Conservation (phyloP, 345 rosid species). For the Barbarea vulgaris region DNA sequence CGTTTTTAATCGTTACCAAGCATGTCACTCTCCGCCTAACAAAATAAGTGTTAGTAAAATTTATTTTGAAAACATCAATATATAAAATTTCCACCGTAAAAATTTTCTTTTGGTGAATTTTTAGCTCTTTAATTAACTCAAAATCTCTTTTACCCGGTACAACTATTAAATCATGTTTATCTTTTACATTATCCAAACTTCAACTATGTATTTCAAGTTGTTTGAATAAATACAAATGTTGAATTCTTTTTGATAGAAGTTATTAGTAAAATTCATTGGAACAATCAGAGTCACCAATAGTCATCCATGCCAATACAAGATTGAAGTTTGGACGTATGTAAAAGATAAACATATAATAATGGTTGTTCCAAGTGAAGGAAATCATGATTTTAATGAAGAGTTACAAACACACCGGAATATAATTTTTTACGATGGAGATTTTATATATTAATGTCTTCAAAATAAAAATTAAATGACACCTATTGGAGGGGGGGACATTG, state of each 20-base stretch:
- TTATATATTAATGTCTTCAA: too few relatives aligned
- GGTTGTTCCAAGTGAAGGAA: too few relatives aligned
- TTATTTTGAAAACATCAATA: neutral
- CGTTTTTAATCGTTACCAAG: neutral
- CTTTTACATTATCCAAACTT: too few relatives aligned
- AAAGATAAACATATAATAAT: neutral
- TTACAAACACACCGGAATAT: too few relatives aligned
- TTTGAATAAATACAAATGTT: too few relatives aligned
- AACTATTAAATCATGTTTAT: neutral
- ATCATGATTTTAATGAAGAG: too few relatives aligned
- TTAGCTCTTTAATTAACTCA: neutral
- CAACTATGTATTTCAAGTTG: too few relatives aligned
- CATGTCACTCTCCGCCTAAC: neutral
- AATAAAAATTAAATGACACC: too few relatives aligned
- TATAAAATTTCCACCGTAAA: neutral
- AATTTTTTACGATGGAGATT: too few relatives aligned
- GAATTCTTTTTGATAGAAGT: too few relatives aligned
- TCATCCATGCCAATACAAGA: neutral
- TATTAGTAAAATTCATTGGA: neutral
- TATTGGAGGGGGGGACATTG: too few relatives aligned
- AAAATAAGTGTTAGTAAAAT: neutral
- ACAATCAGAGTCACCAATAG: neutral
- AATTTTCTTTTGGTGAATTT: neutral
- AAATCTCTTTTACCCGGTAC: neutral
- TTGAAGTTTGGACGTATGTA: neutral